Percentiles rank a stretch among this genome's conserved stretches.
Evolutionary conservation across 768 basidiomycete species (phyloP).

Genomic region (Suillus alpinus): DNA sequence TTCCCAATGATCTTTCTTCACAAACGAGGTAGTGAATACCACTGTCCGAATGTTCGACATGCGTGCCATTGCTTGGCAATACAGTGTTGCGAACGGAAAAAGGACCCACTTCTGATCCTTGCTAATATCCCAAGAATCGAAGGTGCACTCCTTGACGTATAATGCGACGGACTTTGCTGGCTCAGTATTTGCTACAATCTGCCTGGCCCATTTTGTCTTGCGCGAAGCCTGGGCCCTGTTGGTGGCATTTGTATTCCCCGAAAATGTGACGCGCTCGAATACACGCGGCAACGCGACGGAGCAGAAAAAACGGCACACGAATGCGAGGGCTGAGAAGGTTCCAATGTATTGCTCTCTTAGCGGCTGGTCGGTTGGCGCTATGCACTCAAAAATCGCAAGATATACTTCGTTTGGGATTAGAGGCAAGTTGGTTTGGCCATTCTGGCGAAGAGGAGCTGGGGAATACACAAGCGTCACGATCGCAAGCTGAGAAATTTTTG

Average conservation of each 20-base stretch:
- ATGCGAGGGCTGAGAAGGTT: slow-evolving; percentile 28
- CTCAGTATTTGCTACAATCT: slow-evolving; percentile 22
- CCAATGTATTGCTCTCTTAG: slow-evolving; percentile 10
- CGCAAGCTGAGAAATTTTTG: not conserved
- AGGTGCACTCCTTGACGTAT: slow-evolving; percentile 25
- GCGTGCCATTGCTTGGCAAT: slow-evolving; percentile 5
- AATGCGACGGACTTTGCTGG: slow-evolving; percentile 28
- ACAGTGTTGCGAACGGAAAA: slow-evolving; percentile 1
- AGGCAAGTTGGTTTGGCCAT: slow-evolving; percentile 12
- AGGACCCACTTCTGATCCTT: not conserved
- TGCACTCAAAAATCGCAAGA: slow-evolving; percentile 36
- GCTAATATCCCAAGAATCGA: slow-evolving; percentile 3
- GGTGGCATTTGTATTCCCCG: slow-evolving; percentile 17
- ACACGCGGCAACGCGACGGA: slow-evolving; percentile 37
- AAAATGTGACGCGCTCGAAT: slow-evolving; percentile 31
- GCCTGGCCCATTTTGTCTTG: slow-evolving; percentile 22
- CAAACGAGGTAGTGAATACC: slow-evolving; percentile 7
- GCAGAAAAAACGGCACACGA: slow-evolving; percentile 44
- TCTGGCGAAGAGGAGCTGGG: slow-evolving; percentile 27
- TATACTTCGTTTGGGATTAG: slow-evolving; percentile 46
- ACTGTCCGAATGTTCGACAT: slow-evolving; percentile 20
- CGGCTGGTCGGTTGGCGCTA: slow-evolving; percentile 20
- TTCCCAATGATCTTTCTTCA: slow-evolving; percentile 15
- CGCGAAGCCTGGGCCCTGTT: slow-evolving; percentile 1
- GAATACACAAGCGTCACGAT: not conserved